Percentiles rank a stretch among this genome's conserved stretches.
Conservation (phyloP, 176 grass and related monocot species). For the Guadua angustifolia region DNA sequence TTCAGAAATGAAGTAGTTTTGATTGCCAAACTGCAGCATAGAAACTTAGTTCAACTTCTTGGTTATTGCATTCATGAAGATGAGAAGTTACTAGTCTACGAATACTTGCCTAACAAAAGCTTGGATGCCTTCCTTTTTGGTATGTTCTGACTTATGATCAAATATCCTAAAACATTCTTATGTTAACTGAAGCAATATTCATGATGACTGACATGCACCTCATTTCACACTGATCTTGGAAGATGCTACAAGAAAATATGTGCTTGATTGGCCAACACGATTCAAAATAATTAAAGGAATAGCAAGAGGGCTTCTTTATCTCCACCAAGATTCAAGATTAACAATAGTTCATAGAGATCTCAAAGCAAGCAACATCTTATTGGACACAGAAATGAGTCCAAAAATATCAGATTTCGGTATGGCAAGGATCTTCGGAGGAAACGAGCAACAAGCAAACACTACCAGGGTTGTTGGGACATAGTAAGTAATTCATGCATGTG, state of each 20-base stretch:
- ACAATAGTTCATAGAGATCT: conserved; percentile 58
- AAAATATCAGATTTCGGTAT: conserved; percentile 77
- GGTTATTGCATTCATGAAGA: conserved; percentile 44
- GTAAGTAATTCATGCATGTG: conserved; percentile 34
- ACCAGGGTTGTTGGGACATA: conserved; percentile 54
- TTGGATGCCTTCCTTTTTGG: conserved; percentile 44
- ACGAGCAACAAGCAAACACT: conserved; percentile 50
- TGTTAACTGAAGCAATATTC: background rate
- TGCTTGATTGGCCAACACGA: conserved; percentile 50
- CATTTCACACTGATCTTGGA: background rate
- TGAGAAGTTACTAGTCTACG: conserved; percentile 45
- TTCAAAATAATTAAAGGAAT: conserved; percentile 60
- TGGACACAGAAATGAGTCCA: conserved; percentile 48
- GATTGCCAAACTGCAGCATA: conserved; percentile 55
- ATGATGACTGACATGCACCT: background rate
- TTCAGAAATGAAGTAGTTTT: conserved; percentile 56
- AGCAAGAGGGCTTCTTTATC: conserved; percentile 59
- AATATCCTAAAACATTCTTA: background rate
- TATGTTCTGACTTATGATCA: conserved; percentile 1
- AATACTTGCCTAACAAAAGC: conserved; percentile 41
- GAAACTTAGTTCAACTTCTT: conserved; percentile 42
- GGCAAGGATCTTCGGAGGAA: conserved; percentile 56
- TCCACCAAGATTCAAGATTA: conserved; percentile 67
- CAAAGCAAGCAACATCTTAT: conserved; percentile 61
- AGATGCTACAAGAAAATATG: conserved; percentile 39